These are phyloP conservation scores for Nowakowskiella sp. DNA, from an alignment of 192 early-diverging fungal species.

Conservation along the genomic window DNA sequence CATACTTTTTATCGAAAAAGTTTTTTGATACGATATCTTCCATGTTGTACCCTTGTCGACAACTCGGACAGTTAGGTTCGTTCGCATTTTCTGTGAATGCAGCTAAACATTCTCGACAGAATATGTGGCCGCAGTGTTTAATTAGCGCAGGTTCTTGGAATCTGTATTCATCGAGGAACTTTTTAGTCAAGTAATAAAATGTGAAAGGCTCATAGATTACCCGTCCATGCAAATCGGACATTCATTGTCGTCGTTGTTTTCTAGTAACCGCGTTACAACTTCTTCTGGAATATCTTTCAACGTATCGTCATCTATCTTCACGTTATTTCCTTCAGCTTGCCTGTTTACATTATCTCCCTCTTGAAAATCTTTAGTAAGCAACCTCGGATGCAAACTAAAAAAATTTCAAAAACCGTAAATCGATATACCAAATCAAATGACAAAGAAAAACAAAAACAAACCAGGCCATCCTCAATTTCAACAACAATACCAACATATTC, in stretches of 20 bases:
- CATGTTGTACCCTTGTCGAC: conserved; percentile 13
- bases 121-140: conserved; percentile 27
- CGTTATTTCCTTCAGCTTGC: conserved; percentile 2
- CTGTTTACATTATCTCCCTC: conserved; percentile 10
- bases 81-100: conserved; percentile 11
- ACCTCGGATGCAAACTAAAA: not conserved
- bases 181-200: not conserved
- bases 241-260: conserved; percentile 16
- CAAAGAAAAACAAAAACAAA: not conserved
- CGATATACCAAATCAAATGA: not conserved
- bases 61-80: conserved; percentile 19
- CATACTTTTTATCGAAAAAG: no score
- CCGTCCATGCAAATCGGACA: conserved; percentile 37
- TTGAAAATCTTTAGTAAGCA: not conserved
- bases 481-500: conserved; percentile 35
- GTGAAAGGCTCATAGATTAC: conserved; percentile 8
- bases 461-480: conserved; percentile 35
- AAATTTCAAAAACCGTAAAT: not conserved
- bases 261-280: conserved; percentile 12
- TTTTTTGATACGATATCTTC: no score
- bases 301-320: not conserved
- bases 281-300: conserved; percentile 1
- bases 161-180: no score
- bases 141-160: conserved; percentile 13
- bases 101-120: conserved; percentile 21